A percentile compares a stretch with the other conserved stretches of the same genome.
phyloP scores from a whole-genome alignment of 73 alveolate species.

The Diophrys sp. region DNA sequence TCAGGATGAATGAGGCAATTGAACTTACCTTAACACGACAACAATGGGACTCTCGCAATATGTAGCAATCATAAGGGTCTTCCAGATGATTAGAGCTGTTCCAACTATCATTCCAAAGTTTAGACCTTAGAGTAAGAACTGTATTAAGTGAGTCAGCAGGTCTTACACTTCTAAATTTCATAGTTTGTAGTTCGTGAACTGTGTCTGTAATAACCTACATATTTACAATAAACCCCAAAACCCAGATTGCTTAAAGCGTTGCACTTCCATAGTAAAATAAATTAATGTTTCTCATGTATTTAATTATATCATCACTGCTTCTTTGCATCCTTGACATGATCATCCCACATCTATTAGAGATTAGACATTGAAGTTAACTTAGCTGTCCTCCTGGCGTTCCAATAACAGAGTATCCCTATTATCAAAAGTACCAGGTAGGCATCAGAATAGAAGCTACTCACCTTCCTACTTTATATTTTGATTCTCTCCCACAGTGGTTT shows the following conservation, averaged over 20 bases:
- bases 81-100: constrained; percentile 97
- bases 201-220: constrained; percentile 57
- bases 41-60: constrained; percentile 93
- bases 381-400: background rate
- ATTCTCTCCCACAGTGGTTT: background rate
- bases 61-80: constrained; percentile 81
- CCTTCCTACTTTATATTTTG: background rate
- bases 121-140: constrained; percentile 69
- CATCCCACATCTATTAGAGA: background rate
- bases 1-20: too few species aligned
- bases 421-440: background rate
- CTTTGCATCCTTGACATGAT: background rate
- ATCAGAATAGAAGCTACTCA: background rate
- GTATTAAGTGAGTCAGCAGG: too few species aligned
- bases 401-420: too few species aligned
- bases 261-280: background rate
- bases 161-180: constrained; percentile 69
- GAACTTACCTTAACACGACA: constrained; percentile 82
- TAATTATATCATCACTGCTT: too few species aligned
- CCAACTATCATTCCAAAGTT: constrained; percentile 89
- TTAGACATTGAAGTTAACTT: background rate
- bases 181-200: constrained; percentile 44
- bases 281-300: too few species aligned
- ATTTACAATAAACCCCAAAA: constrained; percentile 13
- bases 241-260: background rate